phyloP scores from a whole-genome alignment of 176 grass and related monocot genomes.

The Carex cristatella region DNA sequence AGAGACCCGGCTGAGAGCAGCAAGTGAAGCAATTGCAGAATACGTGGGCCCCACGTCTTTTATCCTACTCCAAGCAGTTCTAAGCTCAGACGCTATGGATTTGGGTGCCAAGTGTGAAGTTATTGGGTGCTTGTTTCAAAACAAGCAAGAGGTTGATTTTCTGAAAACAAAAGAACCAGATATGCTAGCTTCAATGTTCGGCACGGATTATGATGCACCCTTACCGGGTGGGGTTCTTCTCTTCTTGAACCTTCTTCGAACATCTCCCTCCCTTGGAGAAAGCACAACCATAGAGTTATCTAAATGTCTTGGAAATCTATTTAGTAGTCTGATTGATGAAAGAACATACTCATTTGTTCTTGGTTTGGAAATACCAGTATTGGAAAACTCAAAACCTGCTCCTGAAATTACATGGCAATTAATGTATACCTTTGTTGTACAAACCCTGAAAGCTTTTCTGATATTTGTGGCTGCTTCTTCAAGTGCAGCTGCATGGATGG shows the following conservation, averaged over 20 bases:
- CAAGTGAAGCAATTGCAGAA: slow-evolving; percentile 64
- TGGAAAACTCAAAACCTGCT: slow-evolving; percentile 31
- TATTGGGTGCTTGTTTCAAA: slow-evolving; percentile 51
- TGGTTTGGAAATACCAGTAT: slow-evolving; percentile 61
- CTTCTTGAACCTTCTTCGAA: slow-evolving; percentile 64
- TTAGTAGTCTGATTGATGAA: slow-evolving; percentile 48
- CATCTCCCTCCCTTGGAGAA: slow-evolving; percentile 53
- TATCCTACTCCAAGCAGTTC: slow-evolving; percentile 58
- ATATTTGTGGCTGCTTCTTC: slow-evolving; percentile 49
- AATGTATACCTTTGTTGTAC: slow-evolving; percentile 59
- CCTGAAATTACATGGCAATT: slow-evolving; percentile 59
- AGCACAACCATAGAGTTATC: slow-evolving; percentile 57
- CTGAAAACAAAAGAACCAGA: slow-evolving; percentile 27
- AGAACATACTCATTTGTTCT: slow-evolving; percentile 62
- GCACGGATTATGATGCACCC: slow-evolving; percentile 38
- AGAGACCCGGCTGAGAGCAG: slow-evolving; percentile 45
- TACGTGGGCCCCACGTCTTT: slow-evolving; percentile 71
- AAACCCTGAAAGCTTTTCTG: slow-evolving; percentile 74
- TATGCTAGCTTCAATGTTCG: slow-evolving; percentile 47
- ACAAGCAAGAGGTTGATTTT: slow-evolving; percentile 27
- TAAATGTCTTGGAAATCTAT: slow-evolving; percentile 52
- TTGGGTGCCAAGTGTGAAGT: slow-evolving; percentile 57
- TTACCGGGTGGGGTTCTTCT: slow-evolving; percentile 58
- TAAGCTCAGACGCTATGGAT: slow-evolving; percentile 53
- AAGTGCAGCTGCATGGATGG: slow-evolving; percentile 50